These are phyloP conservation scores for Halenospora varia DNA, from an alignment of 495 filamentous ascomycete species.

Conservation along the genomic window DNA sequence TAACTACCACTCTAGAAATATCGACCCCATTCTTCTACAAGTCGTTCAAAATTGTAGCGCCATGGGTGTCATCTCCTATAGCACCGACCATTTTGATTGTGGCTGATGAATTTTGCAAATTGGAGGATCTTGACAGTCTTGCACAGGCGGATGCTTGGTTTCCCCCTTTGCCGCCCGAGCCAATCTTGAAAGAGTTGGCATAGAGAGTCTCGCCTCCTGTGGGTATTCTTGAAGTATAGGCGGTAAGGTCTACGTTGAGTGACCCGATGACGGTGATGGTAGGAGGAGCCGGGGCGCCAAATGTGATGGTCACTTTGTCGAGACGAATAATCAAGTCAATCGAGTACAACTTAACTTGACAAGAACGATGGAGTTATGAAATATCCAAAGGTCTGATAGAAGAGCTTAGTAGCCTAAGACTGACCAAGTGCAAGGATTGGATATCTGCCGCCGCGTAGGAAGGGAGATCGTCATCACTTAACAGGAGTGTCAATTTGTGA, in stretches of 20 bases:
- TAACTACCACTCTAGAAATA: conserved; percentile 43
- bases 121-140: neutral
- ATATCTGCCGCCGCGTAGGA: too few relatives aligned
- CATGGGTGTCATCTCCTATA: conserved; percentile 68
- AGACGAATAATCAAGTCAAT: too few relatives aligned
- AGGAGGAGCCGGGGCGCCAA: neutral
- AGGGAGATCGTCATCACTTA: too few relatives aligned
- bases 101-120: conserved; percentile 32
- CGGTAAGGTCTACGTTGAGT: conserved; percentile 68
- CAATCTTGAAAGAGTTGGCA: conserved; percentile 65
- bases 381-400: too few relatives aligned
- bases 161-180: conserved; percentile 87
- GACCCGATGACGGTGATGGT: conserved; percentile 61
- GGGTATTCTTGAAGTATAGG: conserved; percentile 60
- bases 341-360: too few relatives aligned
- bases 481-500: too few relatives aligned
- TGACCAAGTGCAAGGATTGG: too few relatives aligned
- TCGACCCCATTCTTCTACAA: conserved; percentile 52
- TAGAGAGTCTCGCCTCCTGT: conserved; percentile 74
- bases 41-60: conserved; percentile 42
- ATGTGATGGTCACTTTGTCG: neutral
- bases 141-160: conserved; percentile 71
- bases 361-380: too few relatives aligned
- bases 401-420: too few relatives aligned
- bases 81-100: conserved; percentile 73